These are phyloP conservation scores for Lactarius tabidus DNA, from an alignment of 768 basidiomycete species.

Conservation along the genomic window DNA sequence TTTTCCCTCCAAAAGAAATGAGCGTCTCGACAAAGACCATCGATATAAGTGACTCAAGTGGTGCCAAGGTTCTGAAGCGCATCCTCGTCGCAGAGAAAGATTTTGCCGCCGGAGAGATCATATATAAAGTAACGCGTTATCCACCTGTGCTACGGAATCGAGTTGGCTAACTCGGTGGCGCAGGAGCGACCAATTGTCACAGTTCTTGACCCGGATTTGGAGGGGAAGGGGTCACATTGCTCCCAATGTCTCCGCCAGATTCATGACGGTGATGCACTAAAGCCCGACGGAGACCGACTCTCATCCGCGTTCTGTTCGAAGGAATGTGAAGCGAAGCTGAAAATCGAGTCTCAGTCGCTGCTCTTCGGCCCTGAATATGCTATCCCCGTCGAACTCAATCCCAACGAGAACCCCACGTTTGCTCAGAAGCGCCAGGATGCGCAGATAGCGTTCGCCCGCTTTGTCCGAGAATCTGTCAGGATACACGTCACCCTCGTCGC, in stretches of 20 bases:
- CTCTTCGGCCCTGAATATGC: slow-evolving; percentile 67
- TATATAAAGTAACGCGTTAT: slow-evolving; percentile 57
- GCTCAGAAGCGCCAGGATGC: slow-evolving; percentile 50
- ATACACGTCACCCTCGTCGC: slow-evolving; percentile 57
- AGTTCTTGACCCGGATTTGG: slow-evolving; percentile 67
- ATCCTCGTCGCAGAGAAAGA: slow-evolving; percentile 60
- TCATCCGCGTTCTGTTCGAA: slow-evolving; percentile 68
- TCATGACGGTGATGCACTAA: slow-evolving; percentile 42
- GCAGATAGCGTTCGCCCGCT: slow-evolving; percentile 55
- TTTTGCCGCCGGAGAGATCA: slow-evolving; percentile 63
- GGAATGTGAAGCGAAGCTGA: slow-evolving; percentile 54
- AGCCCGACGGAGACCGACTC: slow-evolving; percentile 48
- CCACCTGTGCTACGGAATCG: neutral
- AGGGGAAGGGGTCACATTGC: slow-evolving; percentile 64
- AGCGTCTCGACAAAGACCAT: slow-evolving; percentile 57
- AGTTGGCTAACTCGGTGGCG: neutral
- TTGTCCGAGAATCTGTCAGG: slow-evolving; percentile 47
- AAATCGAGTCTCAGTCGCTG: slow-evolving; percentile 58
- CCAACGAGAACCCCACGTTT: slow-evolving; percentile 33
- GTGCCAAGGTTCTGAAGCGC: slow-evolving; percentile 40
- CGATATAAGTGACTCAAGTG: slow-evolving; percentile 29
- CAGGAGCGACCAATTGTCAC: slow-evolving; percentile 75
- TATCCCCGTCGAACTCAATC: slow-evolving; percentile 44
- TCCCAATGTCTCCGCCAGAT: slow-evolving; percentile 67
- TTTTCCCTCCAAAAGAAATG: slow-evolving; percentile 69